Base-by-base conservation (phyloP, 768 basidiomycete species). In the Boletus pseudo-olivaceus region DNA sequence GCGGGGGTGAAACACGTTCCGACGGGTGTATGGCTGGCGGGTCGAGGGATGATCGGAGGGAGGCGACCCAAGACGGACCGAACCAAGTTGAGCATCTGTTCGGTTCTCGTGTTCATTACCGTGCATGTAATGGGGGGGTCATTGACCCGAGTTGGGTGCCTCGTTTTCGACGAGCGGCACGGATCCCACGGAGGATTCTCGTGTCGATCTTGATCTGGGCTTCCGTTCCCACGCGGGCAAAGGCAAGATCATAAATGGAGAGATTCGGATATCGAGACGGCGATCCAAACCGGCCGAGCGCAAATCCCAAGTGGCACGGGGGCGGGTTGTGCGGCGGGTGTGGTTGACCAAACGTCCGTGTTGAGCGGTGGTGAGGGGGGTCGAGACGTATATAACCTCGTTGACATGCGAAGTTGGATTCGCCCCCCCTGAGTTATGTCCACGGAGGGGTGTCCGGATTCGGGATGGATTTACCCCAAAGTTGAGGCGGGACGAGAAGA, bases 161-260 rank as follows among this genome's bases (percentile, higher is more conserved):
- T 47, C 47, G 47, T 47, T 47, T 47, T 47, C 33, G 46, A 35
- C 33, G 33, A 26, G 20, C 23, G 46, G 46, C 46, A 47, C 46
- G 46, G 46, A 47, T 44, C 43, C 43, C 20, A 47, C 47, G 43
- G 42, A 14, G 5, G 57, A 58, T 58, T 58, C 53, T 62, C 56
- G 85, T 84, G 10, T 88, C 82, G 11, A 67, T 88, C n/a, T 83
- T 85, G 58, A 71, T 86, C 45, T 85, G 80, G 47, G 62, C 14
- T 57, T 63, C 69, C 1, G 65, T 65, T 11, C 75, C 81, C 1
- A 84, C 81, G 1, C n/a, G n/a, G n/a, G n/a, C n/a, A n/a, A n/a
- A n/a, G n/a, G n/a, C n/a, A n/a, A n/a, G n/a, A n/a, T n/a, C n/a
- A n/a, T n/a, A n/a, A n/a, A n/a, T n/a, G n/a, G n/a, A n/a, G n/a